These are phyloP conservation scores for Pascua guehoae DNA, from an alignment of 1,284 basidiomycete genomes.

Conservation along the genomic window DNA sequence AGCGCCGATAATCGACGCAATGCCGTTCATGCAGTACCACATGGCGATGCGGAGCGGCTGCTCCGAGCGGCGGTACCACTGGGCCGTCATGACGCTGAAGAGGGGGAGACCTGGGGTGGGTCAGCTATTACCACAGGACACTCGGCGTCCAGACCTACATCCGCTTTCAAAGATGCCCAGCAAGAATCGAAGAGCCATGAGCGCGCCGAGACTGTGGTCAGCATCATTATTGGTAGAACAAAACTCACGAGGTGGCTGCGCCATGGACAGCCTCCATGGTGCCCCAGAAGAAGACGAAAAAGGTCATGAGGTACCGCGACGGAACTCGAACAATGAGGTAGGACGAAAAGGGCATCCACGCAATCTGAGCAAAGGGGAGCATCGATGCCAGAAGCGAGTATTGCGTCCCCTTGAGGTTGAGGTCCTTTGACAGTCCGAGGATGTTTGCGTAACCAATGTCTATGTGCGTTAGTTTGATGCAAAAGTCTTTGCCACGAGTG, in stretches of 20 bases:
- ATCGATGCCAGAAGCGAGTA: conserved; percentile 20
- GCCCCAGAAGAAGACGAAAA: conserved; percentile 30
- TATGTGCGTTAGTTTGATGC: neutral
- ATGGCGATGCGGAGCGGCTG: conserved; percentile 31
- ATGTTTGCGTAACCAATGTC: conserved; percentile 38
- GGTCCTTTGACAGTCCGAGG: conserved; percentile 27
- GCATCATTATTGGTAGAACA: neutral
- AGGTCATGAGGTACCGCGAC: conserved; percentile 28
- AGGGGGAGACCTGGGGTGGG: conserved; percentile 16
- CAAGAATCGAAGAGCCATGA: conserved; percentile 43
- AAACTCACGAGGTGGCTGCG: conserved; percentile 4
- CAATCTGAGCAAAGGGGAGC: conserved; percentile 20
- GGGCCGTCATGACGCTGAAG: conserved; percentile 29
- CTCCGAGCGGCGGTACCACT: conserved; percentile 38
- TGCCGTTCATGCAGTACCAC: conserved; percentile 36
- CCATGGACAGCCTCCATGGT: conserved; percentile 14
- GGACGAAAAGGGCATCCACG: conserved; percentile 28
- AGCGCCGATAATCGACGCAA: conserved; percentile 29
- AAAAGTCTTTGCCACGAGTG: no score
- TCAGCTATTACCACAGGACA: no score
- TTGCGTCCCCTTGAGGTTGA: conserved; percentile 13
- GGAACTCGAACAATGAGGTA: conserved; percentile 34
- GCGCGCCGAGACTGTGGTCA: conserved; percentile 21
- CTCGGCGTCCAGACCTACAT: conserved; percentile 11
- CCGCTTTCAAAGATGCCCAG: conserved; percentile 49